phyloP scores from a whole-genome alignment of 441 rosid species.

The Arabidopsis hybrid region DNA sequence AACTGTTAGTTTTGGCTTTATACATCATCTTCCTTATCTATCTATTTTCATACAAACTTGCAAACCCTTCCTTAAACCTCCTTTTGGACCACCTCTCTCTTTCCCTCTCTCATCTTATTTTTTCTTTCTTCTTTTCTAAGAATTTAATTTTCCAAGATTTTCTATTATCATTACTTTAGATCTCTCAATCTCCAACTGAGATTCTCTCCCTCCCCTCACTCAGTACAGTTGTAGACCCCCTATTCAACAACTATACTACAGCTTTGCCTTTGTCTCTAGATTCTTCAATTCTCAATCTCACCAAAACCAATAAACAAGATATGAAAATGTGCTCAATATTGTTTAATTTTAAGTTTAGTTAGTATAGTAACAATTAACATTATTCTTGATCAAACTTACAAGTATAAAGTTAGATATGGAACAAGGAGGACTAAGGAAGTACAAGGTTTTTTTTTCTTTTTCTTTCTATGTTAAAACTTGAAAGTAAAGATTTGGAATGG shows the following conservation, averaged over 20 bases:
- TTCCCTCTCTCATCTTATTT: background rate
- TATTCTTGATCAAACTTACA: constrained; percentile 6
- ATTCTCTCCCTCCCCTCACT: constrained; percentile 45
- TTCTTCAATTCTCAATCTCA: constrained; percentile 29
- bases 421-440: constrained; percentile 12
- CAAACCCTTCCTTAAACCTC: constrained; percentile 52
- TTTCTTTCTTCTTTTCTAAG: constrained; percentile 17
- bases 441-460: constrained; percentile 5
- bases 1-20: constrained; percentile 67
- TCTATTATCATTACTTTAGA: constrained; percentile 55
- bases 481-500: constrained; percentile 25
- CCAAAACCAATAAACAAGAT: background rate
- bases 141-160: constrained; percentile 42
- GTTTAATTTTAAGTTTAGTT: background rate
- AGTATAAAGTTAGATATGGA: too few relatives aligned
- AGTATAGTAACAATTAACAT: constrained; percentile 14
- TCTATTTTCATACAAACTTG: constrained; percentile 54
- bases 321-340: background rate
- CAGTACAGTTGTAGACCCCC: constrained; percentile 29
- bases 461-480: background rate
- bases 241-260: constrained; percentile 35
- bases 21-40: constrained; percentile 60
- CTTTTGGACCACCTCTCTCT: constrained; percentile 53
- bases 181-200: constrained; percentile 81
- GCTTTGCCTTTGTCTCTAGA: constrained; percentile 43